Base-by-base conservation (phyloP, 352 stramenopile species). In the Pythium apleroticum region DNA sequence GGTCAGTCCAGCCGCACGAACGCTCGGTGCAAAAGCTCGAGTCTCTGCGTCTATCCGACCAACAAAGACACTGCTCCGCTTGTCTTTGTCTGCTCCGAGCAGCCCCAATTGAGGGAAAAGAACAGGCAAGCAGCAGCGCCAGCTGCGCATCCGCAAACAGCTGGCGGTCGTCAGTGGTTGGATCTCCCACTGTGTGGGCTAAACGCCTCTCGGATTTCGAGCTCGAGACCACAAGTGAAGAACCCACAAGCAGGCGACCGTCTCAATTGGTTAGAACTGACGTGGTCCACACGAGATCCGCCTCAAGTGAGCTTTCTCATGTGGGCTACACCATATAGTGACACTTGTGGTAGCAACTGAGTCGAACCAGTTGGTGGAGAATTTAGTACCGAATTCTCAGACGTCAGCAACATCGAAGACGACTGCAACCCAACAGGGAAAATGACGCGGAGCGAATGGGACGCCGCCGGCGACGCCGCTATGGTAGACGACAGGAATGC, bases 381-480 rank as follows among this genome's bases (percentile, higher is more conserved):
- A 20, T 37, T 25, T 19, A 10, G 28, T 30, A 15, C 43, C 45
- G 15, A 19, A 55, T 61, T 62, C 61, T 68, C 61, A 62, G 53
- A 66, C 59, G 57, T 41, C 20, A 17, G n/a, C 20, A 41, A 3
- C 19, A 19, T 22, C 17, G 52, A 48, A 46, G 30, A 25, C 39
- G 52, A 31, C 52, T 20, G 4, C 30, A 22, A 46, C 10, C 5
- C 25, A 37, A 41, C 41, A 22, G 15, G 14, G 33, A 65, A 41
- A 43, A 68, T 62, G 53, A n/a, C 43, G 41, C 41, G 61, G 43
- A 62, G 58, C n/a, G 61, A 68, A 50, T 68, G 61, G 61, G 61
- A 68, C 17, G 30, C 43, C 19, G 52, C 53, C 25, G 52, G 49
- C 14, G 30, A 39, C 20, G 37, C 31, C 15, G 35, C 52, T 5